Percentiles rank a stretch among this genome's conserved stretches.
Evolutionary conservation across 1,139 yeast species (phyloP).

Genomic region (Debaryomyces psychrophilus): DNA sequence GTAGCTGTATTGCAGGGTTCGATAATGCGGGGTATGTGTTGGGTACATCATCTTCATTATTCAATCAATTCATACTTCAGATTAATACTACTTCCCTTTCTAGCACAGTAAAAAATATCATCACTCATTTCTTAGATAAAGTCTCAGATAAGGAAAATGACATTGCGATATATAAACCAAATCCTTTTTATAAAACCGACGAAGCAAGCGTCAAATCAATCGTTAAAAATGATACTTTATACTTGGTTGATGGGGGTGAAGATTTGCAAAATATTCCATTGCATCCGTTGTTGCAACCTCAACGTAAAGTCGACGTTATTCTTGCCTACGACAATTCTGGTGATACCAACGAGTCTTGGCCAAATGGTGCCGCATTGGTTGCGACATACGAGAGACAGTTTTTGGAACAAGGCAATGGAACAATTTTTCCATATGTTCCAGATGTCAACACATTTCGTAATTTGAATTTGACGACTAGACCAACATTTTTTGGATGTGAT

Average conservation of each 20-base stretch:
- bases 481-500: slow-evolving; percentile 88
- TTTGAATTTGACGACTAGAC: slow-evolving; percentile 62
- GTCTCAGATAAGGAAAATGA: slow-evolving; percentile 48
- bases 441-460: slow-evolving; percentile 64
- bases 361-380: slow-evolving; percentile 43
- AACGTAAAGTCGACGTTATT: slow-evolving; percentile 44
- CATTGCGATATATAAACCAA: slow-evolving; percentile 52
- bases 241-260: slow-evolving; percentile 49
- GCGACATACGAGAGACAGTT: slow-evolving; percentile 73
- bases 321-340: slow-evolving; percentile 54
- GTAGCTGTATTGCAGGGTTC: slow-evolving; percentile 63
- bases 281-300: slow-evolving; percentile 42
- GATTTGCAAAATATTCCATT: slow-evolving; percentile 47
- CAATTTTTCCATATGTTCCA: slow-evolving; percentile 88
- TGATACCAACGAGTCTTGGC: slow-evolving; percentile 47
- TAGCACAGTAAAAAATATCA: slow-evolving; percentile 47
- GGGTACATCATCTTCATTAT: slow-evolving; percentile 83
- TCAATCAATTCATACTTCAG: slow-evolving; percentile 72
- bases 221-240: slow-evolving; percentile 39
- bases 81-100: slow-evolving; percentile 61
- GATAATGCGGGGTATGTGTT: slow-evolving; percentile 84
- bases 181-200: slow-evolving; percentile 53
- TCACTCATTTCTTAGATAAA: slow-evolving; percentile 47
- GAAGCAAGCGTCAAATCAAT: slow-evolving; percentile 37
- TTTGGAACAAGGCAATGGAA: slow-evolving; percentile 58